A percentile compares a stretch with the other conserved stretches of the same genome.
phyloP scores from a whole-genome alignment of 2,329 filamentous ascomycete species.

The Dothideomycetidae sp. region DNA sequence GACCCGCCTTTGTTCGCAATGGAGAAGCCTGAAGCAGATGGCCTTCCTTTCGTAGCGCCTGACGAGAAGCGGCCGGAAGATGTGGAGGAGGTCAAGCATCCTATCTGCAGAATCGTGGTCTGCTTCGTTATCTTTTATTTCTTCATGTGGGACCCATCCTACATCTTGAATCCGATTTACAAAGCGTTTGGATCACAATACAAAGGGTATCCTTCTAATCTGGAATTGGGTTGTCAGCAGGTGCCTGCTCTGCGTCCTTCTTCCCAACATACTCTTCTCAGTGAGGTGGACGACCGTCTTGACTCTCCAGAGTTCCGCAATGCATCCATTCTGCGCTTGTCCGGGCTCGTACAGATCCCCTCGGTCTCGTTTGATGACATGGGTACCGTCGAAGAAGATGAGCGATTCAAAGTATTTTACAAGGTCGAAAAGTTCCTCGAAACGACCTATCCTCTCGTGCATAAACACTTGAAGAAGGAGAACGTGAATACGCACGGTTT shows the following conservation, averaged over 20 bases:
- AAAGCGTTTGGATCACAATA: too few species aligned
- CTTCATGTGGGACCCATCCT: too few species aligned
- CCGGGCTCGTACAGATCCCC: slow-evolving; percentile 41
- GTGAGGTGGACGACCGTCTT: slow-evolving; percentile 20
- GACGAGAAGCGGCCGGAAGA: too few species aligned
- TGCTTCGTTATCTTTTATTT: too few species aligned
- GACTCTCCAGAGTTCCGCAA: slow-evolving; percentile 20
- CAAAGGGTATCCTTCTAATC: too few species aligned
- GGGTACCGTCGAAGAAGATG: slow-evolving; percentile 39
- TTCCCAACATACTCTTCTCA: slow-evolving; percentile 14
- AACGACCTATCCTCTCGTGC: slow-evolving; percentile 37
- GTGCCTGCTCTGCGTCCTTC: slow-evolving; percentile 11
- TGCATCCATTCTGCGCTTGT: slow-evolving; percentile 32
- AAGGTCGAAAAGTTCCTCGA: slow-evolving; percentile 36
- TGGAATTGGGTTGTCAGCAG: slow-evolving; percentile 11
- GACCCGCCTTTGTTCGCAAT: too few species aligned
- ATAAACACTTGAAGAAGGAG: slow-evolving; percentile 26
- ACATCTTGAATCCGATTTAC: too few species aligned
- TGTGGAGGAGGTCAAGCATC: too few species aligned
- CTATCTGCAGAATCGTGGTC: too few species aligned
- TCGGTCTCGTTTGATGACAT: slow-evolving; percentile 44
- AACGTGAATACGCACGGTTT: slow-evolving; percentile 50
- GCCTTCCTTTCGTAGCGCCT: too few species aligned
- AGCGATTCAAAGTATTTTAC: slow-evolving; percentile 41
- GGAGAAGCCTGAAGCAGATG: too few species aligned